Percentiles rank a stretch among this genome's conserved stretches.
phyloP scores from a whole-genome alignment of 2,329 filamentous ascomycete genomes.

The Calonectria leucothoes region DNA sequence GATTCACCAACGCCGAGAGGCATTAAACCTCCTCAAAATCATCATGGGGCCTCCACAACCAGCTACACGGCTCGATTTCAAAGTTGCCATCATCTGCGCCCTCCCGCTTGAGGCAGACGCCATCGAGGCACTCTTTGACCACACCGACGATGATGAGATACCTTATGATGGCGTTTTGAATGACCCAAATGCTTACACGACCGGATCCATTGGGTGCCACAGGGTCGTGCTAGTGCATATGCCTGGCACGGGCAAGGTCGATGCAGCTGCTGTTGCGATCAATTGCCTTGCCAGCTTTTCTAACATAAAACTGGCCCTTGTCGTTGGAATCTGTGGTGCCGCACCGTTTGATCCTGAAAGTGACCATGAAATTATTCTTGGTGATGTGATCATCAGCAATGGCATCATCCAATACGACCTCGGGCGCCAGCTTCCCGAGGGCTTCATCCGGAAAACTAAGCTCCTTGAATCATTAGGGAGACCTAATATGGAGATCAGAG shows the following conservation, averaged over 20 bases:
- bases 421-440: constrained; percentile 36
- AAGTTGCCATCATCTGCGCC: constrained; percentile 36
- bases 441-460: constrained; percentile 35
- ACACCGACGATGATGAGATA: constrained; percentile 9
- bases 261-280: background rate
- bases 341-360: constrained; percentile 21
- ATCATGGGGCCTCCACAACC: background rate
- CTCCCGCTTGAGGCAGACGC: constrained; percentile 33
- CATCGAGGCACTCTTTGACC: constrained; percentile 32
- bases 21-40: background rate
- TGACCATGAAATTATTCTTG: constrained; percentile 34
- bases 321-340: constrained; percentile 27
- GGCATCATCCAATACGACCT: constrained; percentile 45
- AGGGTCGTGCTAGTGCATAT: background rate
- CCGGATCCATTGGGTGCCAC: background rate
- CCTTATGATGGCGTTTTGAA: constrained; percentile 37
- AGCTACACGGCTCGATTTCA: constrained; percentile 10
- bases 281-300: background rate
- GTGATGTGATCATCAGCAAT: constrained; percentile 43
- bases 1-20: background rate
- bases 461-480: constrained; percentile 33
- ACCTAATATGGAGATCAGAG: constrained; percentile 33
- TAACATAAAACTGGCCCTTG: background rate
- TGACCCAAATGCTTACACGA: constrained; percentile 31
- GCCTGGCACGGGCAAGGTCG: constrained; percentile 1